Evolutionary conservation across 1,139 yeast genomes (phyloP).

Genomic region (Candida sp.): DNA sequence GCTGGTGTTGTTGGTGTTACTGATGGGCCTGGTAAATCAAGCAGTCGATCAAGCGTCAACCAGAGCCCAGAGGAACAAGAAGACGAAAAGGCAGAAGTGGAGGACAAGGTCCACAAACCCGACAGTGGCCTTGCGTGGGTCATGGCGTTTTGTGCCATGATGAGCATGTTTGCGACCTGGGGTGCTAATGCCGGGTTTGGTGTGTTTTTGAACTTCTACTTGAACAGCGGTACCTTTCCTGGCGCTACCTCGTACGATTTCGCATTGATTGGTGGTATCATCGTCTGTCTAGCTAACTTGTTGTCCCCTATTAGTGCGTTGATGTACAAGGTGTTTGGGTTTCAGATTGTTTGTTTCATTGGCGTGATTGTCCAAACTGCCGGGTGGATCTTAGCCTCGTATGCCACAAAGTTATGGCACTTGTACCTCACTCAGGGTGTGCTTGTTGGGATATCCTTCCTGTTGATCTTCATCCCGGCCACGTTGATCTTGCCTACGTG

Average conservation of each 20-base stretch:
- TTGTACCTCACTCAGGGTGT: constrained; percentile 74
- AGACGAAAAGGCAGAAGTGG: constrained; percentile 16
- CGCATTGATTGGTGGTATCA: constrained; percentile 73
- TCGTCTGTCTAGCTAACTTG: constrained; percentile 60
- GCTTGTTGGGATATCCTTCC: constrained; percentile 63
- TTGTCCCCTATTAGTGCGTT: constrained; percentile 57
- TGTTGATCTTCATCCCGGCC: constrained; percentile 63
- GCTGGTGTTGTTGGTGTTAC: neutral
- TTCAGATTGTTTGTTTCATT: constrained; percentile 35
- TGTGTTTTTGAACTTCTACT: constrained; percentile 63
- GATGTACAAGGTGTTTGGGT: constrained; percentile 37
- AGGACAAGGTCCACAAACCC: constrained; percentile 37
- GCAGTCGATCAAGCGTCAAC: neutral
- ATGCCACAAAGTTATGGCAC: constrained; percentile 64
- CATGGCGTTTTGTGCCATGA: constrained; percentile 56
- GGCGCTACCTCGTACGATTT: constrained; percentile 64
- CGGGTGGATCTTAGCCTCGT: constrained; percentile 69
- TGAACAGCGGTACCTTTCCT: constrained; percentile 47
- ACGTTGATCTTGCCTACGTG: constrained; percentile 63
- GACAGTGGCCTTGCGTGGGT: constrained; percentile 81
- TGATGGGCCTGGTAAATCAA: neutral
- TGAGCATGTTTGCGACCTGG: constrained; percentile 64
- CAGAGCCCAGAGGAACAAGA: constrained; percentile 5
- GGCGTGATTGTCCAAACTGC: constrained; percentile 59
- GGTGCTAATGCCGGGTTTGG: constrained; percentile 77